Evolutionary conservation across 1,284 basidiomycete genomes (phyloP).

Genomic region (Cerioporus squamosus): DNA sequence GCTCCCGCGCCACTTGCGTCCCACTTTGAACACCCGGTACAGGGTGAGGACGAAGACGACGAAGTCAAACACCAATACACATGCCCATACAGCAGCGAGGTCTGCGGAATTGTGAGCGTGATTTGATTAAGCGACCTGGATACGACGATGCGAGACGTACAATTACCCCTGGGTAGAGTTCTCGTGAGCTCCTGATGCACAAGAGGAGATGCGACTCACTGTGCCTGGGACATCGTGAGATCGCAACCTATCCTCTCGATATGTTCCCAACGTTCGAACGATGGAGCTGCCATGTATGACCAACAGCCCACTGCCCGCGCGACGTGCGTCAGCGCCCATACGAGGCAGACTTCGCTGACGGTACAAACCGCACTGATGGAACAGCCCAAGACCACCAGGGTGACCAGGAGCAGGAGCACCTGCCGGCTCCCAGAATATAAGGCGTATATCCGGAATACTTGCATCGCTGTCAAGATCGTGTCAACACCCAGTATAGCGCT

Average conservation of each 20-base stretch:
- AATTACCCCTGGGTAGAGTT: background rate
- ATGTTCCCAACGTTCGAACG: background rate
- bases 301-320: constrained; percentile 7
- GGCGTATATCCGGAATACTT: constrained; percentile 7
- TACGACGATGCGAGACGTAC: background rate
- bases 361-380: background rate
- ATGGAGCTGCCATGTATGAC: background rate
- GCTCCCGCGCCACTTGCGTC: constrained; percentile 2
- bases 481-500: background rate
- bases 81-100: constrained; percentile 4
- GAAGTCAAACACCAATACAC: constrained; percentile 4
- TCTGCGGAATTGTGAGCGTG: background rate
- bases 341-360: too few relatives aligned
- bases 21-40: background rate
- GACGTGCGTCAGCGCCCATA: background rate
- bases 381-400: background rate
- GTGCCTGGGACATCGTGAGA: background rate
- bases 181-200: background rate
- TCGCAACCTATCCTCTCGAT: background rate
- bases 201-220: background rate
- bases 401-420: background rate
- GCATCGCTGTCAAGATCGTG: constrained; percentile 1
- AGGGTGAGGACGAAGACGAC: constrained; percentile 10
- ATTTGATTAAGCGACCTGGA: background rate
- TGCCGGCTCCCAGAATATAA: constrained; percentile 1